Base-by-base conservation (phyloP, 2,329 filamentous ascomycete genomes). In the Fragosphaeria purpurea region DNA sequence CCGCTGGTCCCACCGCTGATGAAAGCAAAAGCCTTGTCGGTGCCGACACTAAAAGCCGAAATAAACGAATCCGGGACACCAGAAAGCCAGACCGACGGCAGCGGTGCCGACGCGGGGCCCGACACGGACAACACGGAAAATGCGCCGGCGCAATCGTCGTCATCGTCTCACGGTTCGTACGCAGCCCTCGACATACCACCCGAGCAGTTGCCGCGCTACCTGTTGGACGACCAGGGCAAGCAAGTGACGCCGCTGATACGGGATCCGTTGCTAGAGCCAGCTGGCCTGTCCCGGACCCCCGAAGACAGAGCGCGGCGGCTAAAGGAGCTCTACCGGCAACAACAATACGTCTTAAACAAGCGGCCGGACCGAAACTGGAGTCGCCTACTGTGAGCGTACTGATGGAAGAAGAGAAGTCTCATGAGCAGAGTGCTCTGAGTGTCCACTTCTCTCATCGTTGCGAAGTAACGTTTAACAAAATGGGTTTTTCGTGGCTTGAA, bases 201-300 rank as follows among this genome's bases (percentile, higher is more conserved):
- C 8, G 46, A 44, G 7, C 53, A 61, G 34, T 51, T 61, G 8
- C 76, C 76, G 0, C 54, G 59, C 30, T 82, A 76, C 58, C 68
- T 83, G 0, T 72, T 74, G 47, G 74, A 79, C 48, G 59, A 64
- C 35, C 55, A 71, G 11, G 79, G 79, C 11, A 66, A 68, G 4
- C 77, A 82, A 61, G 71, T 83, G 37, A 83, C 79, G 6, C 79
- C 79, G 0, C 79, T 74, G 10, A 63, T 83, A 22, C 61, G 60
- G n/a, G 64, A 70, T 32, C 77, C 46, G n/a, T 12, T 54, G 7
- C 32, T 55, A 10, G 46, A 51, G 30, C 33, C 43, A 7, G 51
- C 53, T 11, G 31, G 46, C 6, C 7, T 51, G 9, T 40, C 51
- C n/a, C 48, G 42, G 55, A 39, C 56, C 6, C 44, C 8, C 0